phyloP scores from a whole-genome alignment of 768 basidiomycete species.

The Tephrocybe sp. region DNA sequence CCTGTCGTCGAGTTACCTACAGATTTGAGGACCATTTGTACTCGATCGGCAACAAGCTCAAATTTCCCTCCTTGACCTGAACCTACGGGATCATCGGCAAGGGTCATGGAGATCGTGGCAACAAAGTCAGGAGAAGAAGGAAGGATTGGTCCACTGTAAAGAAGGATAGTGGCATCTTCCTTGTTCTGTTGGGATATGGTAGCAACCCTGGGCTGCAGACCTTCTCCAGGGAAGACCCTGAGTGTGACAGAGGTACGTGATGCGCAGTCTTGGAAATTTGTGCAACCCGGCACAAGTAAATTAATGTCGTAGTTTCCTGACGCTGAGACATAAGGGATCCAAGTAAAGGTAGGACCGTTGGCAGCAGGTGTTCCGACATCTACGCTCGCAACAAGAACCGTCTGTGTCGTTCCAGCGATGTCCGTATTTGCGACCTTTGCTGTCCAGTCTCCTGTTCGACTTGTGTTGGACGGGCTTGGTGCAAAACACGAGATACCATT shows the following conservation, averaged over 20 bases:
- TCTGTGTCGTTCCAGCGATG: constrained; percentile 79
- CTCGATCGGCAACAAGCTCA: constrained; percentile 79
- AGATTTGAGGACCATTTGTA: constrained; percentile 76
- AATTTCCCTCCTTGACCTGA: constrained; percentile 65
- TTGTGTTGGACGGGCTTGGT: constrained; percentile 66
- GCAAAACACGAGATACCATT: constrained; percentile 77
- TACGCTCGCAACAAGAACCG: constrained; percentile 67
- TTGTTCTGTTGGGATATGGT: constrained; percentile 71
- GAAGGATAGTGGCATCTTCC: constrained; percentile 52
- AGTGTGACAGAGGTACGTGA: constrained; percentile 79
- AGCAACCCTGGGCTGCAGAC: constrained; percentile 61
- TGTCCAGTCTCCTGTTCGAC: constrained; percentile 69
- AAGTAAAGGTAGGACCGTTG: constrained; percentile 78
- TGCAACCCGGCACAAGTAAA: constrained; percentile 85
- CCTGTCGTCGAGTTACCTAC: constrained; percentile 42
- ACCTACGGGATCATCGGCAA: constrained; percentile 65
- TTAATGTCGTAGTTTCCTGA: constrained; percentile 84
- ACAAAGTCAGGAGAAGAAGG: constrained; percentile 70
- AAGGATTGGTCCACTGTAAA: constrained; percentile 86
- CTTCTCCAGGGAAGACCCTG: constrained; percentile 75
- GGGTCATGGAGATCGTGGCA: constrained; percentile 70
- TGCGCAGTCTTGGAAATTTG: constrained; percentile 73
- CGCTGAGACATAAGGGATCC: constrained; percentile 90
- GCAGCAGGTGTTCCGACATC: constrained; percentile 58
- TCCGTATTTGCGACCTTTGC: constrained; percentile 59